phyloP scores from a whole-genome alignment of 495 filamentous ascomycete species.

The Trichoderma virens region DNA sequence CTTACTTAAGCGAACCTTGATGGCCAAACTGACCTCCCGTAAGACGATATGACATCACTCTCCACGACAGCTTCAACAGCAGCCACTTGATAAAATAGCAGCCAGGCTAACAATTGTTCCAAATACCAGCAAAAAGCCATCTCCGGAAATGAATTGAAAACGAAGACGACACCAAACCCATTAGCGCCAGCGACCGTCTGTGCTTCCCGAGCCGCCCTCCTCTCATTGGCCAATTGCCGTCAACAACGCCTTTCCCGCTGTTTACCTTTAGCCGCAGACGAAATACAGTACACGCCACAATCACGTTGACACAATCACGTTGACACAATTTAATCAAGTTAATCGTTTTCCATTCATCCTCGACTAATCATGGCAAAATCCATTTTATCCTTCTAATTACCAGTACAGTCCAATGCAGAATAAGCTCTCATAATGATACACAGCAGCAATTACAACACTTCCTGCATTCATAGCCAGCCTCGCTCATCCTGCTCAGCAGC shows the following conservation, averaged over 20 bases:
- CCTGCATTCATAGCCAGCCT: background rate
- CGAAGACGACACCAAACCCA: background rate
- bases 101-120: too few relatives aligned
- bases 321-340: background rate
- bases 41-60: too few relatives aligned
- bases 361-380: conserved; percentile 1
- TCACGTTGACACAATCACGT: background rate
- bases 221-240: background rate
- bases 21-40: too few relatives aligned
- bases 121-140: background rate
- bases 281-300: background rate
- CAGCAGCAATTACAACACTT: background rate
- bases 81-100: too few relatives aligned
- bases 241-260: background rate
- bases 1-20: too few relatives aligned
- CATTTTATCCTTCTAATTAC: conserved; percentile 2
- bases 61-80: too few relatives aligned
- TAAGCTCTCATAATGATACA: conserved; percentile 7
- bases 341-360: conserved; percentile 5
- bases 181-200: background rate
- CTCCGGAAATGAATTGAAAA: background rate
- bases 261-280: background rate
- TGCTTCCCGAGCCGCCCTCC: background rate
- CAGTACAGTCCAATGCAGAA: conserved; percentile 8
- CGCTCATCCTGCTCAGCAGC: background rate